Evolutionary conservation across 306 rosid species (phyloP), one percentile per base, ranked within the genome.

Genomic region (Urtica urens): DNA sequence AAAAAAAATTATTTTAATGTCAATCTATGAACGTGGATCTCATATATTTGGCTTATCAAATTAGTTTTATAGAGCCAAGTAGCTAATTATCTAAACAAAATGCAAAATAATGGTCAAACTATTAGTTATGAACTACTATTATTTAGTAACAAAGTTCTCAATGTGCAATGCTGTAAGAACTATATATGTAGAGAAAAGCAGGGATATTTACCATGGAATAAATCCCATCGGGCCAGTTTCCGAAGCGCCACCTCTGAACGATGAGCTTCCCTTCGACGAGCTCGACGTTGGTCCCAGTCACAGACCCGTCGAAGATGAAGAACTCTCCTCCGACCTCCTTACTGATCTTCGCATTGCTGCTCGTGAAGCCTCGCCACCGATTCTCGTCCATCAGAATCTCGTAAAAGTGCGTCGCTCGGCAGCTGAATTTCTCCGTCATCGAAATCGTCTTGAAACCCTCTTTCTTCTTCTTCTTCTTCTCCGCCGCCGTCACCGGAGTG

Each of bases 331-430:
- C 94, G 48, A 82, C 94, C 58, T 79, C 94, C 43, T 85, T 90
- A 47, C 85, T 90, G 47, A 90, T 90, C 71, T 46, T 82, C 0
- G 99, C 93, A 79, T 79, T 75, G 48, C 99, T 90, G 74, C 78
- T 93, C 5, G 93, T 82, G 23, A 90, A 85, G 7, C 99, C 99
- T 58, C 76, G 85, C 99, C 99, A 90, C 55, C 96, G 76, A 54
- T 90, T 90, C 61, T 90, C 99, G 59, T 90, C 99, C 94, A 90
- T 72, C 76, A 90, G 46, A 56, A 90, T 90, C 79, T 90, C 99
- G 65, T 28, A 90, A 67, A 90, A 17, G 68, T 77, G 64, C 39
- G 56, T 62, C 10, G 96, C 94, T 51, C 93, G 67, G 50, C 99
- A 90, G 65, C 77, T 85, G 8, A 90, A 90, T 78, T 66, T 90